Evolutionary conservation across 2,329 filamentous ascomycete species (phyloP).

Genomic region (Aspergillus pseudoterreus): DNA sequence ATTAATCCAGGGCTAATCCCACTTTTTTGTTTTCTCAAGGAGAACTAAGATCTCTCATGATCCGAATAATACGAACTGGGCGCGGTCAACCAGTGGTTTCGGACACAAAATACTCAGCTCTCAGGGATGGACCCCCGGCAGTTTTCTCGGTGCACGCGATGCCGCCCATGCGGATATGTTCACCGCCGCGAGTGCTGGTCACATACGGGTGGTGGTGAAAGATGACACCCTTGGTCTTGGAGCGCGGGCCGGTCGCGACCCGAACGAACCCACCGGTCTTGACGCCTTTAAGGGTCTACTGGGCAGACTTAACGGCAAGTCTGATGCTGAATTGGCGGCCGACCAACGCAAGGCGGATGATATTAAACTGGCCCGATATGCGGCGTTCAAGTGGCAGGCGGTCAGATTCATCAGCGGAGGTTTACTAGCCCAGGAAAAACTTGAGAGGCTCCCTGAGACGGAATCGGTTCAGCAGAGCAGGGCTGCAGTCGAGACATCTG

Average conservation of each 20-base stretch:
- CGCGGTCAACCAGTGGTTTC: slow-evolving; percentile 73
- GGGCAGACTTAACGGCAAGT: slow-evolving; percentile 84
- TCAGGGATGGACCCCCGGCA: slow-evolving; percentile 87
- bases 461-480: slow-evolving; percentile 2
- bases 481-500: not conserved
- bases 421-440: slow-evolving; percentile 59
- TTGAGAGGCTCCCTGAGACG: slow-evolving; percentile 31
- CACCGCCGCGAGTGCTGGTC: slow-evolving; percentile 75
- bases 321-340: slow-evolving; percentile 66
- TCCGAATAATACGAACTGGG: slow-evolving; percentile 95
- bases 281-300: slow-evolving; percentile 83
- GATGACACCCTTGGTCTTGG: slow-evolving; percentile 90
- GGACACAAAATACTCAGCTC: slow-evolving; percentile 84
- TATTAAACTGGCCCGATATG: slow-evolving; percentile 68
- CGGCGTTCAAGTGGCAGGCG: slow-evolving; percentile 70
- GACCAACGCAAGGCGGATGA: slow-evolving; percentile 67
- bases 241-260: slow-evolving; percentile 68
- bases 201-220: slow-evolving; percentile 80
- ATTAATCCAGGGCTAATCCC: not conserved
- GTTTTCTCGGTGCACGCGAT: slow-evolving; percentile 73
- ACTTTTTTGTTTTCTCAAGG: slow-evolving; percentile 31
- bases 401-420: slow-evolving; percentile 90
- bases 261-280: slow-evolving; percentile 73
- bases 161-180: slow-evolving; percentile 72
- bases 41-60: slow-evolving; percentile 76